Evolutionary conservation across 2,329 filamentous ascomycete species (phyloP).

Genomic region (Lecanicillium sp.): DNA sequence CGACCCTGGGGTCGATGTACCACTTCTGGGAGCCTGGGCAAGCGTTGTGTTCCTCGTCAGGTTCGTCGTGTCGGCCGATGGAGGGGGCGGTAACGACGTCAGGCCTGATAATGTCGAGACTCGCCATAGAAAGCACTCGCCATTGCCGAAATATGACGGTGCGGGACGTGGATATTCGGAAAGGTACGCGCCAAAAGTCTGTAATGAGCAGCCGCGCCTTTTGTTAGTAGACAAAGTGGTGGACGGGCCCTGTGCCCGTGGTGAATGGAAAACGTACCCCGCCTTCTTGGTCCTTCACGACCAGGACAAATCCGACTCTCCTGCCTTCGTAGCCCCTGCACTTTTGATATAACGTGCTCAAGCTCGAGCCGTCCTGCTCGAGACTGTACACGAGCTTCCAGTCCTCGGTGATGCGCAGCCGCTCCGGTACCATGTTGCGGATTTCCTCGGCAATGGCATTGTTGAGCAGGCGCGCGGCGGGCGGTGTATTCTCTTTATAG

Average conservation of each 20-base stretch:
- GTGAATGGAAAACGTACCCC: constrained; percentile 54
- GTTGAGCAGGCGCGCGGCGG: constrained; percentile 59
- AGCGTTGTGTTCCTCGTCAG: constrained; percentile 33
- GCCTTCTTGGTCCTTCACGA: constrained; percentile 70
- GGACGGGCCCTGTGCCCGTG: too few species aligned
- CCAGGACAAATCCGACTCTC: constrained; percentile 82
- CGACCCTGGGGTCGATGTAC: constrained; percentile 19
- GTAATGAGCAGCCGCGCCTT: too few species aligned
- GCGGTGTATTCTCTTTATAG: constrained; percentile 52
- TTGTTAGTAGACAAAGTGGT: too few species aligned
- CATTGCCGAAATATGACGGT: constrained; percentile 86
- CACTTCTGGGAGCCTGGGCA: constrained; percentile 18
- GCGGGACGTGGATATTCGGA: constrained; percentile 78
- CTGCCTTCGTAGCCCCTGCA: constrained; percentile 59
- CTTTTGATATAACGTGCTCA: constrained; percentile 78
- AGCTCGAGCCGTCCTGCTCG: constrained; percentile 82
- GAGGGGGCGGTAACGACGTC: constrained; percentile 43
- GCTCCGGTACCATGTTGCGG: constrained; percentile 75
- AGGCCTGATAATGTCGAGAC: constrained; percentile 52
- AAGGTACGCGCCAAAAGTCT: constrained; percentile 89
- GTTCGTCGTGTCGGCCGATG: constrained; percentile 43
- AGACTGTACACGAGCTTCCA: constrained; percentile 86
- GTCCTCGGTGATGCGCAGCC: constrained; percentile 77
- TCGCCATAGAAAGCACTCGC: constrained; percentile 76
- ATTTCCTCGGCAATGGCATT: constrained; percentile 83